Percentiles rank a stretch among this genome's conserved stretches.
These are phyloP conservation scores for Xylaria telfairii DNA, from an alignment of 495 filamentous ascomycete genomes.

Conservation along the genomic window DNA sequence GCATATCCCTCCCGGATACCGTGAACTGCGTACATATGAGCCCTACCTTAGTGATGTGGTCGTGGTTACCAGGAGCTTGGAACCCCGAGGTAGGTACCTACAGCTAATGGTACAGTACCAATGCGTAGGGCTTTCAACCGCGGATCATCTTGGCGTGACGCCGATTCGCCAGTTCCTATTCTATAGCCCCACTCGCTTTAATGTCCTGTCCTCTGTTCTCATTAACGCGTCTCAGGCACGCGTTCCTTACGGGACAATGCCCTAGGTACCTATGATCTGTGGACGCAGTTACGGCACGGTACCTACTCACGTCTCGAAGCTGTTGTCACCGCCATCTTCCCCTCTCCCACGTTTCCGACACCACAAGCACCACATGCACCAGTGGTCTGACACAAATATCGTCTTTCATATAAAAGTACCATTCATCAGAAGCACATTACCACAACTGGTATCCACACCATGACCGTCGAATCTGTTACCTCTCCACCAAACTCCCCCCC, in stretches of 20 bases:
- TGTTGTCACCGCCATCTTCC: slow-evolving; percentile 7
- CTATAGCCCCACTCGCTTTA: background rate
- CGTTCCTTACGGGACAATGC: slow-evolving; percentile 27
- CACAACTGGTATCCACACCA: slow-evolving; percentile 40
- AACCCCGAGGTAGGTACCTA: background rate
- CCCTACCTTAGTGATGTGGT: background rate
- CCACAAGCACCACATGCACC: too few species aligned
- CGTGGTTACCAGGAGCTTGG: background rate
- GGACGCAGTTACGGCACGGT: too few species aligned
- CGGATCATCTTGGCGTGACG: slow-evolving; percentile 13
- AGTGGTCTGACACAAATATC: background rate
- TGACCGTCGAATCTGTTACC: slow-evolving; percentile 59
- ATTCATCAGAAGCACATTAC: slow-evolving; percentile 6
- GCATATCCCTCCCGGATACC: background rate
- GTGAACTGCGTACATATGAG: too few species aligned
- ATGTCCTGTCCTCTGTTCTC: background rate
- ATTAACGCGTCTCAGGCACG: slow-evolving; percentile 42
- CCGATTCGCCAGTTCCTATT: slow-evolving; percentile 26
- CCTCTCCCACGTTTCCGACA: background rate
- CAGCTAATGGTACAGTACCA: too few species aligned
- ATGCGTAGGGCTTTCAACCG: too few species aligned
- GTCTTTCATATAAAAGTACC: background rate
- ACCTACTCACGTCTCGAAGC: background rate
- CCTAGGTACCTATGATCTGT: background rate
- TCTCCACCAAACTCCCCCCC: slow-evolving; percentile 53